phyloP scores from a whole-genome alignment of 805 yeast genomes.

The Torulaspora gathmanii region DNA sequence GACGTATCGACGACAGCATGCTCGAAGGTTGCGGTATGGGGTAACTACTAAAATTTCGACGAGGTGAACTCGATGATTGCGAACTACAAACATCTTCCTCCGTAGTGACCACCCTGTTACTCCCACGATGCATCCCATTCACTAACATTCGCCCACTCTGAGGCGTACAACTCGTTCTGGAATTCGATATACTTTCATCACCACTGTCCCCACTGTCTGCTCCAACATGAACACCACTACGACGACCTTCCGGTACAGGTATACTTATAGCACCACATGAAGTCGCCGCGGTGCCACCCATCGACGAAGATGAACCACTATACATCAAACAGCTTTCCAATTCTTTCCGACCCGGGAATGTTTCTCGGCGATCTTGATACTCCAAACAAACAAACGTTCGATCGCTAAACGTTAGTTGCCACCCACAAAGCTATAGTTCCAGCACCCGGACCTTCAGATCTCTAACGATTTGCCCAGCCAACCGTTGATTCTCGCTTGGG shows the following conservation, averaged over 20 bases:
- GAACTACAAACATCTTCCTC: slow-evolving; percentile 23
- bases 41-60: slow-evolving; percentile 1
- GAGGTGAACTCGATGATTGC: slow-evolving; percentile 19
- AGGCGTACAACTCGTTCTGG: neutral
- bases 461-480: neutral
- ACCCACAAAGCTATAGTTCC: neutral
- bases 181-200: slow-evolving; percentile 22
- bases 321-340: neutral
- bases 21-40: slow-evolving; percentile 11
- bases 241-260: neutral
- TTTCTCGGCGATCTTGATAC: neutral
- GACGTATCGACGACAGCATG: slow-evolving; percentile 8
- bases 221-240: neutral
- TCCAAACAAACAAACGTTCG: neutral
- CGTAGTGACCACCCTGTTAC: slow-evolving; percentile 11
- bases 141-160: neutral
- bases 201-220: neutral
- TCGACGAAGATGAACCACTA: slow-evolving; percentile 1
- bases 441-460: neutral
- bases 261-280: neutral
- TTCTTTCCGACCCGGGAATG: neutral
- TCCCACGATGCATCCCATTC: neutral
- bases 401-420: neutral
- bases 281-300: neutral
- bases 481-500: neutral